Base-by-base conservation (phyloP, 2,329 filamentous ascomycete species). In the Laburnicola sp. region DNA sequence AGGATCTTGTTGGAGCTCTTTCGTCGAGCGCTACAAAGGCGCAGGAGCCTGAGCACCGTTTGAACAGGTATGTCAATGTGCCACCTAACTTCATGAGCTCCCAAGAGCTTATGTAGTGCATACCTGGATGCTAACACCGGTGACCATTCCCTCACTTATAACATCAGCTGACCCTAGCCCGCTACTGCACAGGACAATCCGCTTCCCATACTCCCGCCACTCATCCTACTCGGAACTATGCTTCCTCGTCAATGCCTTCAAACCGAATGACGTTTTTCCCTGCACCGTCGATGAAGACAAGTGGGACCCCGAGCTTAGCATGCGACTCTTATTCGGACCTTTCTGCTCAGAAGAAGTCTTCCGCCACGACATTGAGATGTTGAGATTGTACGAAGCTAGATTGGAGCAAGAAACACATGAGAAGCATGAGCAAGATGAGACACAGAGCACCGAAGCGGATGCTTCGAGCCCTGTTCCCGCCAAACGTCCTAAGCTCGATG, bases 181-280 rank as follows among this genome's bases (percentile, higher is more conserved):
- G 3, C n/a, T 6, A 11, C 25, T 16, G 7, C n/a, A 2, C 9
- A 41, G 38, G 26, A 45, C 63, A 0, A 74, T 74, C 23, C 78
- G 75, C 21, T 97, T 96, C 59, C 89, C 92, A 0, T 97, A 92
- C 65, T 93, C 93, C 0, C 83, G 93, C 1, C 93, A 97, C 70
- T 95, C 93, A 0, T 96, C 90, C 0, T 93, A 94, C 53, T 76
- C 78, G 0, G 93, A 97, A 68, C 80, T 96, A 2, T 87, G 89
- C 56, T 74, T 84, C 46, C 75, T 97, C 0, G 78, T 96, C 1
- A 68, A 77, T 2, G 77, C 79, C 0, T 88, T 97, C 60, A 81
- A 76, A 26, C 91, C 91, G 0, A 83, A 75, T 39, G 91, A 97
- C 61, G 77, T 97, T 2, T 88, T 87, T 76, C 91, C 92, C 0